Evolutionary conservation across 345 rosid species (phyloP).

Genomic region (Trapa incisa): DNA sequence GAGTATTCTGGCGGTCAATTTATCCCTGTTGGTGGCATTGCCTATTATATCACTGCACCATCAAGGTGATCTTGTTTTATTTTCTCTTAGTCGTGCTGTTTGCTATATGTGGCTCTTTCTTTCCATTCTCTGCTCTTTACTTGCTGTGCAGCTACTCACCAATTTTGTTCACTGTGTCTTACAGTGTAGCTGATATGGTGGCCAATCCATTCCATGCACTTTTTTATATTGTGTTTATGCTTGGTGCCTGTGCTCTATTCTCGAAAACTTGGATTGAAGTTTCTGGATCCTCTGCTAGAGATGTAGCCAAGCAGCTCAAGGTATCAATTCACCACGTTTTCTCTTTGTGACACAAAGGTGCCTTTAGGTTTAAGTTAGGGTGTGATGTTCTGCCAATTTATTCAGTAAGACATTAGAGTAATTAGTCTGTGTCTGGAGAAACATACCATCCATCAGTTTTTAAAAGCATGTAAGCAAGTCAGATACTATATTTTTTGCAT

Average conservation of each 20-base stretch:
- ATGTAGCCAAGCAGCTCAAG: constrained; percentile 81
- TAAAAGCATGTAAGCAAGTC: background rate
- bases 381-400: background rate
- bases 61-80: constrained; percentile 34
- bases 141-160: background rate
- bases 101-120: background rate
- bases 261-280: constrained; percentile 90
- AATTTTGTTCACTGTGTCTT: background rate
- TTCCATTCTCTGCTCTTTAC: background rate
- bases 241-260: constrained; percentile 76
- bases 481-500: background rate
- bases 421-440: background rate
- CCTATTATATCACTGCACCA: constrained; percentile 77
- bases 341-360: background rate
- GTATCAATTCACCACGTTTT: background rate
- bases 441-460: background rate
- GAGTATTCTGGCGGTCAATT: constrained; percentile 70
- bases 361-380: background rate
- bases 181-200: constrained; percentile 82
- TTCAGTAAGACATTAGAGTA: background rate
- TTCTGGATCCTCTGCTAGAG: constrained; percentile 75
- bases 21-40: constrained; percentile 67
- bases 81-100: background rate
- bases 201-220: constrained; percentile 88
- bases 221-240: constrained; percentile 70